Base-by-base conservation (phyloP, 148 eudicot species). In the Fagopyrum esculentum region DNA sequence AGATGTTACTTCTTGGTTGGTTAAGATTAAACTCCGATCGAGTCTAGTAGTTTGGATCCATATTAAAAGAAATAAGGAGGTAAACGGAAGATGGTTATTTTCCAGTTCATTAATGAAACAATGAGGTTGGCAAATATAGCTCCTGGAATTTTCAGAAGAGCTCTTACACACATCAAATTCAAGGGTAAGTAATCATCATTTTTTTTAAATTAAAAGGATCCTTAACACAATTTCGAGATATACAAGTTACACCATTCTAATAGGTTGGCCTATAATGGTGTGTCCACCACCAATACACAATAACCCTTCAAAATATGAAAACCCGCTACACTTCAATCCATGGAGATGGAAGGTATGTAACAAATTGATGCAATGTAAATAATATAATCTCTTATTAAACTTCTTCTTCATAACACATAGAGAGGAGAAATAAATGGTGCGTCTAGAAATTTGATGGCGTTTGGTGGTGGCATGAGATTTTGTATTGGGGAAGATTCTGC, bases 231-330 rank as follows among this genome's bases (percentile, higher is more conserved):
- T 12, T 75, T 13, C 74, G 51, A 45, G 71, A 22, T 22, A 44
- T 83, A 86, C 80, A 92, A 96, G 85, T 19, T 85, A 87, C 79
- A 93, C 98, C 70, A 93, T 93, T 81, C 98, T 97, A 81, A 87
- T 91, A 73, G 97, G 94, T 78, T 93, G 98, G 98, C 91, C 91
- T 13, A 83, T 93, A 6, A 84, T 94, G 91, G 93, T 94, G 52
- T 91, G 97, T 85, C 97, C 97, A 83, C 97, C 98, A 72, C 93
- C 97, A 48, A 86, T 91, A 49, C 98, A 94, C 83, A 77, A 91
- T 64, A 85, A 91, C 79, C 95, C 98, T 56, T 76, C 83, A 77
- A 86, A 46, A 68, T 94, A 91, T 72, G 83, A 83, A 75, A 80
- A 91, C 69, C 98, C 98, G 59, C 90, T 93, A 26, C 81, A 85